Conservation (phyloP, 2,329 filamentous ascomycete species). For the Fusarium bulbicola region DNA sequence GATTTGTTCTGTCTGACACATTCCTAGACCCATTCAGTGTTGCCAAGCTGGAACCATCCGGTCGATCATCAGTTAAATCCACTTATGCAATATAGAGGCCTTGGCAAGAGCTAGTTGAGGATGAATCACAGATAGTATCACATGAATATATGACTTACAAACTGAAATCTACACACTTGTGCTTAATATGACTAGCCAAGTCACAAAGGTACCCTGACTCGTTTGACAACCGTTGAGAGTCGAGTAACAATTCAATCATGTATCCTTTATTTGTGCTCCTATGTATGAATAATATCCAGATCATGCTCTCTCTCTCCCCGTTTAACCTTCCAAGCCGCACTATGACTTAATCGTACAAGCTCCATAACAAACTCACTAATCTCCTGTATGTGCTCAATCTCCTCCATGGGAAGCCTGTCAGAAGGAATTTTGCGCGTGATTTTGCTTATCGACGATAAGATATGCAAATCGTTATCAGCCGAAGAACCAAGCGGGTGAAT, state of each 20-base stretch:
- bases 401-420: conserved; percentile 25
- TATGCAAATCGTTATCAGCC: conserved; percentile 25
- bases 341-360: conserved; percentile 30
- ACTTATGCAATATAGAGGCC: not conserved
- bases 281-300: conserved; percentile 29
- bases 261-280: rapidly evolving
- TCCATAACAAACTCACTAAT: conserved; percentile 35
- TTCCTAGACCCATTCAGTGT: not conserved
- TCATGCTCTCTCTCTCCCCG: conserved; percentile 27
- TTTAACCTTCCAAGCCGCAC: conserved; percentile 32
- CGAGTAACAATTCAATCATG: rapidly evolving
- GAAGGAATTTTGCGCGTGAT: conserved; percentile 28
- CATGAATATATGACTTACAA: not conserved
- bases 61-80: not conserved
- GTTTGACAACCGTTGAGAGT: too few relatives aligned
- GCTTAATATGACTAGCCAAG: rapidly evolving
- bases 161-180: rapidly evolving
- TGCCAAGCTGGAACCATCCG: not conserved
- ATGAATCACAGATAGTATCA: too few relatives aligned
- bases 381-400: conserved; percentile 33
- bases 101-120: rapidly evolving
- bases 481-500: conserved; percentile 29
- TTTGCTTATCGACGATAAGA: conserved; percentile 28
- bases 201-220: rapidly evolving
- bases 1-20: not conserved